A percentile compares a stretch with the other conserved stretches of the same genome.
These are phyloP conservation scores for Phytophthora meadii DNA, from an alignment of 352 stramenopile species.

Conservation along the genomic window DNA sequence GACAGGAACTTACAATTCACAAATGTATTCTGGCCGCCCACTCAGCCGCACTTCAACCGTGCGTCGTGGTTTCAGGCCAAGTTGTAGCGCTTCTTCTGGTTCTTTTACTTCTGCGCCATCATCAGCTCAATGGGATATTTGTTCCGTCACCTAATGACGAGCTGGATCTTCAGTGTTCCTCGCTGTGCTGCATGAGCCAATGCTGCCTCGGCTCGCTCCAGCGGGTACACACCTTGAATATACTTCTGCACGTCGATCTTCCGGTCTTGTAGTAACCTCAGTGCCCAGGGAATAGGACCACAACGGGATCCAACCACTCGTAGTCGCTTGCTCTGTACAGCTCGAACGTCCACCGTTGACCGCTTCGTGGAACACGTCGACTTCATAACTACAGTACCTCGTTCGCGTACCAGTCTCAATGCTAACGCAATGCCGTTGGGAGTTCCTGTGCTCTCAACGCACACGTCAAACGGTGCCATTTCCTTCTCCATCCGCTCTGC, in stretches of 20 bases:
- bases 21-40: constrained; percentile 36
- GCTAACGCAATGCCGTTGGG: constrained; percentile 50
- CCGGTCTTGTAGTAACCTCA: constrained; percentile 55
- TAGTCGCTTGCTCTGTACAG: constrained; percentile 52
- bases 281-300: constrained; percentile 62
- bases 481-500: constrained; percentile 30
- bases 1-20: constrained; percentile 19
- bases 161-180: constrained; percentile 70
- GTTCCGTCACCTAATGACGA: constrained; percentile 44
- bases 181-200: constrained; percentile 55
- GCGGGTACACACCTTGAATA: constrained; percentile 67
- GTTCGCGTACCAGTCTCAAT: constrained; percentile 43
- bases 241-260: constrained; percentile 73
- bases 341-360: constrained; percentile 36
- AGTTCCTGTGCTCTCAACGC: constrained; percentile 71
- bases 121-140: constrained; percentile 14
- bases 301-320: constrained; percentile 71
- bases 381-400: constrained; percentile 58
- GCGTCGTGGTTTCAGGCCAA: constrained; percentile 10
- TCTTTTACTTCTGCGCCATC: constrained; percentile 14
- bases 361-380: constrained; percentile 52
- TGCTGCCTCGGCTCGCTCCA: constrained; percentile 52
- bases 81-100: constrained; percentile 16
- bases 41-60: constrained; percentile 33
- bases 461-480: constrained; percentile 58